phyloP scores from a whole-genome alignment of 805 yeast species.

The Sugiyamaella americana region DNA sequence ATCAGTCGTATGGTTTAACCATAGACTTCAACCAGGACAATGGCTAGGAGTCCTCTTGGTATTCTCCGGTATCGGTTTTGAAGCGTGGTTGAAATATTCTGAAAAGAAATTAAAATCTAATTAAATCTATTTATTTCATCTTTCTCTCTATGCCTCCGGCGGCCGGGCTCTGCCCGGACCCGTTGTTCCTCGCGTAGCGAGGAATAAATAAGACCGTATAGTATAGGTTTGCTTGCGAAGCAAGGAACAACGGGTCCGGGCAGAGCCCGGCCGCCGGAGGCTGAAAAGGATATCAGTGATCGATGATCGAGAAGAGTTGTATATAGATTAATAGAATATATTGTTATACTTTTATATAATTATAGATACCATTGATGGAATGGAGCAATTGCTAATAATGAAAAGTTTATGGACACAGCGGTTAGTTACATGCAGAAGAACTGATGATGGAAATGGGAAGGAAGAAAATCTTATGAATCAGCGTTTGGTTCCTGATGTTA shows the following conservation, averaged over 20 bases:
- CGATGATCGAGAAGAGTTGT: no score
- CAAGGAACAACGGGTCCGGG: not conserved
- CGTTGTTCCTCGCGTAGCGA: not conserved
- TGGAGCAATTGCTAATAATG: no score
- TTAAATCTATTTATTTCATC: not conserved
- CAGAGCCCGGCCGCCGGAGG: not conserved
- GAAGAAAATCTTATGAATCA: no score
- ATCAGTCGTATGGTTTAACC: constrained; percentile 85
- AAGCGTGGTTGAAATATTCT: constrained; percentile 48
- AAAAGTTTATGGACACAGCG: no score
- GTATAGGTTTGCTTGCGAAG: not conserved
- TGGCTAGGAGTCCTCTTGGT: constrained; percentile 78
- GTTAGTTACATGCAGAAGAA: no score
- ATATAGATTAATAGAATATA: no score
- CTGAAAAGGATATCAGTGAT: not conserved
- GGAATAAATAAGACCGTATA: not conserved
- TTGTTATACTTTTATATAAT: no score
- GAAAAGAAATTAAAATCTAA: not conserved
- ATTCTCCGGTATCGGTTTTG: constrained; percentile 79
- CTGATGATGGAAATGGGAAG: no score
- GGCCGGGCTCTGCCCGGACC: not conserved
- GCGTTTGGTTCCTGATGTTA: no score
- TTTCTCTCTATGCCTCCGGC: constrained; percentile 1
- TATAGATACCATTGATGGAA: no score
- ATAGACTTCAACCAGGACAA: constrained; percentile 54